These are phyloP conservation scores for Penicillium olsonii DNA, from an alignment of 2,329 filamentous ascomycete genomes.

Conservation along the genomic window DNA sequence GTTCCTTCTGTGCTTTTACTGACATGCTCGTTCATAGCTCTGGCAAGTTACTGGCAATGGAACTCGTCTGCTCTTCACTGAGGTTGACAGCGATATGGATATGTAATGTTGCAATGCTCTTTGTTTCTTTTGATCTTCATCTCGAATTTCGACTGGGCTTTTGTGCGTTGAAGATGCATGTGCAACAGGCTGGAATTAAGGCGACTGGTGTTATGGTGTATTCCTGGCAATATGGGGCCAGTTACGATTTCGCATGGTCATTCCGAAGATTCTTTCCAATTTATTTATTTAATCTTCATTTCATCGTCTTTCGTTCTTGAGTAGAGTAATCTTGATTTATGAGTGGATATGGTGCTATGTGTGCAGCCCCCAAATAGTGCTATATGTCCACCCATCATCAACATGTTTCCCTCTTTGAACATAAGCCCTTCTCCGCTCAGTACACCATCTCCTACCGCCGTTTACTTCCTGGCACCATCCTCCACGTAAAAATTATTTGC, in stretches of 20 bases:
- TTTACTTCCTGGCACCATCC: neutral
- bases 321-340: neutral
- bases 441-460: too few species aligned
- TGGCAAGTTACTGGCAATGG: slow-evolving; percentile 77
- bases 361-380: too few species aligned
- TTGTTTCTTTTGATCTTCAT: slow-evolving; percentile 4
- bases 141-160: slow-evolving; percentile 11
- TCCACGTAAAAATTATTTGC: neutral
- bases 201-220: slow-evolving; percentile 28
- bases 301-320: neutral
- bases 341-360: neutral
- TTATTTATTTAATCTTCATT: slow-evolving; percentile 6
- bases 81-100: slow-evolving; percentile 59
- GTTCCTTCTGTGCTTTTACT: slow-evolving; percentile 31
- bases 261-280: slow-evolving; percentile 21
- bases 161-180: slow-evolving; percentile 24
- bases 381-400: too few species aligned
- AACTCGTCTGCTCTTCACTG: slow-evolving; percentile 71
- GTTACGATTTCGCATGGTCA: slow-evolving; percentile 16
- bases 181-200: slow-evolving; percentile 20
- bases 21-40: slow-evolving; percentile 55
- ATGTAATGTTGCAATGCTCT: slow-evolving; percentile 25
- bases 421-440: too few species aligned
- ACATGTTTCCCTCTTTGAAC: too few species aligned
- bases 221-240: slow-evolving; percentile 13